These are phyloP conservation scores for Bacidia gigantensis DNA, from an alignment of 495 filamentous ascomycete genomes.

Conservation along the genomic window DNA sequence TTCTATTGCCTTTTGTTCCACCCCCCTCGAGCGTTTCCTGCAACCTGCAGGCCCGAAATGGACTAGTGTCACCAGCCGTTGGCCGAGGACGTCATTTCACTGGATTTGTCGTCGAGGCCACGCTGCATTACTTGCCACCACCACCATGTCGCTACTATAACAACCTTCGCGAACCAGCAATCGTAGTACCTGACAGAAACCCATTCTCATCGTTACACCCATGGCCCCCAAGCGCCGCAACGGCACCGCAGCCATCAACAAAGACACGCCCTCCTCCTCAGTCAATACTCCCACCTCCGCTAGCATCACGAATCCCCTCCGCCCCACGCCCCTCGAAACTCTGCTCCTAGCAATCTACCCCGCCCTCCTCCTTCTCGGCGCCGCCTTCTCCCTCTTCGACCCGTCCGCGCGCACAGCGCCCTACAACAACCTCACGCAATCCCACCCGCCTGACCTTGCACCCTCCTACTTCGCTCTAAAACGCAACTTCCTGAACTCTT, in stretches of 20 bases:
- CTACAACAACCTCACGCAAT: slow-evolving; percentile 41
- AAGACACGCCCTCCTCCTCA: not conserved
- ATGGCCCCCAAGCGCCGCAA: too few relatives aligned
- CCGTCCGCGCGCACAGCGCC: slow-evolving; percentile 47
- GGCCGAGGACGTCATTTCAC: not conserved
- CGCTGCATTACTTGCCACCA: too few relatives aligned
- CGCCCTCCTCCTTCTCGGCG: slow-evolving; percentile 59
- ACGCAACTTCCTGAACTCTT: slow-evolving; percentile 73
- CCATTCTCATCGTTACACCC: not conserved
- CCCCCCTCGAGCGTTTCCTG: too few relatives aligned
- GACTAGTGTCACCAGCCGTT: too few relatives aligned
- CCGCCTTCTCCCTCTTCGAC: slow-evolving; percentile 63
- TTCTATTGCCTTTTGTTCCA: too few relatives aligned
- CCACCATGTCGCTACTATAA: too few relatives aligned
- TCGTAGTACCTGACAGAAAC: not conserved
- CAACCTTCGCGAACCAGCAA: not conserved
- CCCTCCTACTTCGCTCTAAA: slow-evolving; percentile 90
- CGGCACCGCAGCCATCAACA: not conserved
- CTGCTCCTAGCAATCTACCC: slow-evolving; percentile 59
- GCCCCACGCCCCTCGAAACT: slow-evolving; percentile 49
- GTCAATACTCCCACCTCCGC: not conserved
- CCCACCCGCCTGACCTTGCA: slow-evolving; percentile 43
- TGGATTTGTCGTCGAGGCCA: not conserved
- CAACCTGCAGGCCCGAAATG: too few relatives aligned
- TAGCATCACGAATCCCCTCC: slow-evolving; percentile 19